Percentiles rank a stretch among this genome's conserved stretches.
phyloP scores from a whole-genome alignment of 345 rosid genomes.

The Citropsis articulata region DNA sequence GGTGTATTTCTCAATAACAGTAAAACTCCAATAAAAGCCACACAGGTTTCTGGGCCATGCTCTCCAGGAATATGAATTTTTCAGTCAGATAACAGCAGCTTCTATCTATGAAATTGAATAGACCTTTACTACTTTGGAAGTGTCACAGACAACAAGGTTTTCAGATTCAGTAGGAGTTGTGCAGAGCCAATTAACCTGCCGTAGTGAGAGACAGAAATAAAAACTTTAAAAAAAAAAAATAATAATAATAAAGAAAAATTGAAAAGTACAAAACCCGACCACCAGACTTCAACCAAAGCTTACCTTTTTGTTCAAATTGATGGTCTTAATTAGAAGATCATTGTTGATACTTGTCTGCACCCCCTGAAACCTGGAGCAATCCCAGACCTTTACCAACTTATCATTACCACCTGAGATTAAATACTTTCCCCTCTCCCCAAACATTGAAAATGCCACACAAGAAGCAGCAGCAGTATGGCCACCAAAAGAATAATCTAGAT shows the following conservation, averaged over 20 bases:
- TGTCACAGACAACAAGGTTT: conserved; percentile 86
- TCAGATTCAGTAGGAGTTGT: conserved; percentile 71
- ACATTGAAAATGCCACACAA: conserved; percentile 71
- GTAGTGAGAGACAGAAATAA: background rate
- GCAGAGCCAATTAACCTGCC: conserved; percentile 97
- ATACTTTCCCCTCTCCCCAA: conserved; percentile 70
- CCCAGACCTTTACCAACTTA: conserved; percentile 79
- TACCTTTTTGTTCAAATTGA: conserved; percentile 67
- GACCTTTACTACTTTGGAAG: conserved; percentile 82
- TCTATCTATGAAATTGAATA: conserved; percentile 44
- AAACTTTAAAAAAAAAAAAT: background rate
- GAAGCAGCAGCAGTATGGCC: conserved; percentile 90
- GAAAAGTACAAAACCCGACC: background rate
- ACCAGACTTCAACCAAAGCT: conserved; percentile 10
- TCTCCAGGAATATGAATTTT: background rate
- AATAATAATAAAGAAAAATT: background rate
- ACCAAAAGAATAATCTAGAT: conserved; percentile 72
- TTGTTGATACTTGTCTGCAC: conserved; percentile 29
- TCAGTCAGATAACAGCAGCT: background rate
- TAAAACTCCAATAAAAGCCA: background rate
- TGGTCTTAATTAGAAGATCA: conserved; percentile 48
- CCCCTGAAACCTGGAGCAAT: conserved; percentile 44
- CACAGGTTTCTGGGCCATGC: background rate
- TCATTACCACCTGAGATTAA: conserved; percentile 86
- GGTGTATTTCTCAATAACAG: background rate